These are phyloP conservation scores for Podaxis carcinomalis DNA, from an alignment of 768 basidiomycete species.

Conservation along the genomic window DNA sequence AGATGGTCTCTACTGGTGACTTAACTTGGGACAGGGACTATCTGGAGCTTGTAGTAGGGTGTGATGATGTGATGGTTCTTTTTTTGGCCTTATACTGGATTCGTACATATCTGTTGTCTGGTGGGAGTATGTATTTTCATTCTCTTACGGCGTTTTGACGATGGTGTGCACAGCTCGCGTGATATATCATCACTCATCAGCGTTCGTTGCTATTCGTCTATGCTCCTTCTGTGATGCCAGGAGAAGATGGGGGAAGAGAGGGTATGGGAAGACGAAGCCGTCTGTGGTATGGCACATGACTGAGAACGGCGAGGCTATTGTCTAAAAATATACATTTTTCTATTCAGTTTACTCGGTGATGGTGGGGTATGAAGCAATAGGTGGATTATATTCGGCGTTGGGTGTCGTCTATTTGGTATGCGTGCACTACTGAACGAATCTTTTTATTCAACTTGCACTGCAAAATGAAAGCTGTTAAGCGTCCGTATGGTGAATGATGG, in stretches of 20 bases:
- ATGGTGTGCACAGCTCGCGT: constrained; percentile 9
- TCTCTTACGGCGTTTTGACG: constrained; percentile 1
- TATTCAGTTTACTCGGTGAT: neutral
- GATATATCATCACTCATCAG: constrained; percentile 11
- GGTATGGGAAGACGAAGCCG: neutral
- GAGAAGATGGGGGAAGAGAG: neutral
- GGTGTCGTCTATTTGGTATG: neutral
- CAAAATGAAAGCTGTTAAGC: neutral
- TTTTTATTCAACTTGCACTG: neutral
- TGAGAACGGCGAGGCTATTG: neutral
- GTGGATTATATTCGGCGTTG: neutral
- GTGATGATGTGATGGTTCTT: neutral
- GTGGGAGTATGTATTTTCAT: neutral
- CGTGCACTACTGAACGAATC: neutral
- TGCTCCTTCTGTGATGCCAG: neutral
- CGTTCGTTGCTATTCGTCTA: neutral
- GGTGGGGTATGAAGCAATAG: neutral
- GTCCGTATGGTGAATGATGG: neutral
- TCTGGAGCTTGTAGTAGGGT: neutral
- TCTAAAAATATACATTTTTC: neutral
- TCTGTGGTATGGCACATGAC: neutral
- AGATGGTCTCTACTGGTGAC: neutral
- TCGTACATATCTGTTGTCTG: neutral
- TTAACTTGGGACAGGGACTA: neutral
- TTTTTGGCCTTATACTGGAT: neutral